Evolutionary conservation across 495 filamentous ascomycete species (phyloP).

Genomic region (Beverwykella pulmonaria): DNA sequence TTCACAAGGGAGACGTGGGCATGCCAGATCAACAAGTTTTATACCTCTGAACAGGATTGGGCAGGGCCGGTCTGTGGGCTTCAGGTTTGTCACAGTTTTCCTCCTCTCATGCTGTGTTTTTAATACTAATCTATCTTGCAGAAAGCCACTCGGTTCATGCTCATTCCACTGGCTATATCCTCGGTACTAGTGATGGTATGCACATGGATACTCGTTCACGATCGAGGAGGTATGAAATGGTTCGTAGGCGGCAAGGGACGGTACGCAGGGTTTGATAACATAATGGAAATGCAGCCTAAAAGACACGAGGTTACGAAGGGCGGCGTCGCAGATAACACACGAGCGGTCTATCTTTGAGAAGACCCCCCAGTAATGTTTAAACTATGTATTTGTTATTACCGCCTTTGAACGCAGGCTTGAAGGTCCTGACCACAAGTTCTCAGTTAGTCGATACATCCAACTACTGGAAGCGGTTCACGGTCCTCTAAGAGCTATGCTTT

Average conservation of each 20-base stretch:
- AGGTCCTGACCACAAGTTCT: no score
- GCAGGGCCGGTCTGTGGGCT: constrained; percentile 19
- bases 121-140: not conserved
- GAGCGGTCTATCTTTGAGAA: not conserved
- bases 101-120: not conserved
- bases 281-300: constrained; percentile 7
- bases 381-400: no score
- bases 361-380: no score
- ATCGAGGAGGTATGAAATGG: constrained; percentile 23
- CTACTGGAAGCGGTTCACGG: no score
- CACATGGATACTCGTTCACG: constrained; percentile 9
- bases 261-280: constrained; percentile 19
- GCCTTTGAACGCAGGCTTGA: no score
- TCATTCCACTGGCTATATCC: constrained; percentile 21
- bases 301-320: not conserved
- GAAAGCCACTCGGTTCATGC: constrained; percentile 22
- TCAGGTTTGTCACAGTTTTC: constrained; percentile 2
- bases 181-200: constrained; percentile 1
- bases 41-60: constrained; percentile 12
- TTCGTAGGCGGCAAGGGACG: constrained; percentile 17
- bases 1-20: constrained; percentile 18
- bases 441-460: no score
- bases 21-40: constrained; percentile 11
- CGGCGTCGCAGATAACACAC: not conserved
- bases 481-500: no score